Evolutionary conservation across 805 yeast species (phyloP).

Genomic region (Clavispora fructus): DNA sequence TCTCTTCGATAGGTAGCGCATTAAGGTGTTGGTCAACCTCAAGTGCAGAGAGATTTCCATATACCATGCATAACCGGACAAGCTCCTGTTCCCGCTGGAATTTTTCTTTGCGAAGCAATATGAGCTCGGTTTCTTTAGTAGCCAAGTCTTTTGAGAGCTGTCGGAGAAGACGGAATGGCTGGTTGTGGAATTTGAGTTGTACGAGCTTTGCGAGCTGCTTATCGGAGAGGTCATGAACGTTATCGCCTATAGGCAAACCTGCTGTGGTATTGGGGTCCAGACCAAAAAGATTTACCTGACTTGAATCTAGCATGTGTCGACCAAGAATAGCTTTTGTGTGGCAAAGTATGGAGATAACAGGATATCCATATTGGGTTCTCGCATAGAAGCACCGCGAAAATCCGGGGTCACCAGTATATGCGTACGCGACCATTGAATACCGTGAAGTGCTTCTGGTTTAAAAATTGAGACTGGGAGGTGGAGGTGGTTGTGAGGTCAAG

Average conservation of each 20-base stretch:
- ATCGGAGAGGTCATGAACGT: slow-evolving; percentile 18
- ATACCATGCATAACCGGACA: slow-evolving; percentile 27
- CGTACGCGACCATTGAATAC: no score
- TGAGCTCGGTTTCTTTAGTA: slow-evolving; percentile 41
- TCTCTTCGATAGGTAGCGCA: slow-evolving; percentile 9
- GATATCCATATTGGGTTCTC: no score
- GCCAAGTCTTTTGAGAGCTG: slow-evolving; percentile 47
- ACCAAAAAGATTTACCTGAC: background rate
- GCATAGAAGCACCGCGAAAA: no score
- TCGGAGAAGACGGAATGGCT: slow-evolving; percentile 31
- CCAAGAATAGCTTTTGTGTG: background rate
- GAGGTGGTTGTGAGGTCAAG: no score
- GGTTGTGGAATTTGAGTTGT: slow-evolving; percentile 19
- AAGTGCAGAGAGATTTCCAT: slow-evolving; percentile 29
- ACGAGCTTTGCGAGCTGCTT: slow-evolving; percentile 18
- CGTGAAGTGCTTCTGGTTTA: no score
- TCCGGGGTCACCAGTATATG: no score
- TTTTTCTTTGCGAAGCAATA: slow-evolving; percentile 28
- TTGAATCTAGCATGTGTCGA: background rate
- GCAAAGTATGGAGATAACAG: no score
- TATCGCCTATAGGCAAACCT: slow-evolving; percentile 10
- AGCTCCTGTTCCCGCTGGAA: slow-evolving; percentile 31
- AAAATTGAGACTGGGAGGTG: no score
- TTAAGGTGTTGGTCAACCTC: slow-evolving; percentile 31
- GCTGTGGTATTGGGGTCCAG: background rate